Evolutionary conservation across 139 green algal species (phyloP), one percentile per base, ranked within the genome.

Genomic region (Tetraselmis striata): DNA sequence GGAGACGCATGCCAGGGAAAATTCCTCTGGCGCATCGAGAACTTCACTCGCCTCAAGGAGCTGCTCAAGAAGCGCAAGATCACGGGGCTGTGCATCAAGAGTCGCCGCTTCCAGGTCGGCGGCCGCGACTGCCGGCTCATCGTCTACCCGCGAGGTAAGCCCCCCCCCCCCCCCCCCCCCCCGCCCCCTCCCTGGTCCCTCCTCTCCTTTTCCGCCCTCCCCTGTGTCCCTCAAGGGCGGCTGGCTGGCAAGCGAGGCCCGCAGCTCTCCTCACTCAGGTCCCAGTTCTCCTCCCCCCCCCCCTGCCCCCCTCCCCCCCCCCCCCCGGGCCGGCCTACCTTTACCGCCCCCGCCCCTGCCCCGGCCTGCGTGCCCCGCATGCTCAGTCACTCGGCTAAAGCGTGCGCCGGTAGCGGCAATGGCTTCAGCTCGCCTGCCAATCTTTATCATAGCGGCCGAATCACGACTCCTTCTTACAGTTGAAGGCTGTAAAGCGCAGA

Each of bases 11-110:
- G 82, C 78, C 81, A 89, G 80, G 91, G 87, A 25, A 89, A 88
- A 27, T 94, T 94, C 82, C 80, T 86, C 28, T 95, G 91, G 91
- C 84, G 85, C 25, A 92, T 95, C 32, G 91, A 95, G 59, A 92
- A 94, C 83, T 95, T 95, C 88, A 94, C 85, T 18, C 87, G 88
- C 58, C 86, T 95, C 29, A 95, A 95, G 87, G 91, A 95, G 58
- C 82, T 95, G 59, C 88, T 95, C 76, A 95, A 95, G 84, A 94
- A 94, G 87, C 87, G 91, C 80, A 94, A 94, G 86, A 95, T 95
- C 85, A 94, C 87, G n/a, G 88, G 88, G 26, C 88, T 95, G 31
- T 94, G 91, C 82, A 91, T 95, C 82, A 95, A 94, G 88, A 92
- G 85, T 82, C 78, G 83, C 25, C 85, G 88, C 45, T 95, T 95